Evolutionary conservation across 495 filamentous ascomycete species (phyloP), one percentile per base, ranked within the genome.

Genomic region (Podospora pseudocomata): DNA sequence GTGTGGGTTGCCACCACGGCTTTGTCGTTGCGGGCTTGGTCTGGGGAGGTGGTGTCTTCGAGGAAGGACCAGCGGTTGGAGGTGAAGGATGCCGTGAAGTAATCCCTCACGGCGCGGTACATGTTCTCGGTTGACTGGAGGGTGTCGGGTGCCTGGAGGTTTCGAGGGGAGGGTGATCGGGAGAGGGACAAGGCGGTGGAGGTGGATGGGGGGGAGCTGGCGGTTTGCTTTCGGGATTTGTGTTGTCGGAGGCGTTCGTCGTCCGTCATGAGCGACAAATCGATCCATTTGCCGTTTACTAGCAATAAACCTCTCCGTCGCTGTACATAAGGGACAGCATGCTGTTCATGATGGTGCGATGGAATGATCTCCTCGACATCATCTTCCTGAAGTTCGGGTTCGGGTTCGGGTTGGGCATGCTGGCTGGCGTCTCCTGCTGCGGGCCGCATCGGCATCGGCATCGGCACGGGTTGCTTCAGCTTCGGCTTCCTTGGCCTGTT

Each of bases 101-200:
- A 68, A 55, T 54, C 64, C n/a, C 57, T 57, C 19, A 71, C 55
- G 19, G 65, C 62, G 32, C 53, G 66, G 65, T 68, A 68, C 39
- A 64, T 57, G 39, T 39, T 15, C 23, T 71, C 70, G 9, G 56
- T 58, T 23, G 32, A 55, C 27, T 66, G 67, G 20, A 63, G 23
- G 9, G 19, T 18, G 34, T 60, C 63, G 5, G 69, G 69, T 16
- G 18, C 27, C 9, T 27, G 61, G 13, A 63, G 61, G 4, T n/a
- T 7, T 9, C n/a, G 9, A 16, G 59, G 59, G 16, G 59, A 61
- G 6, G 59, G 59, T 5, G 59, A 28, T 5, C 59, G 59, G 19
- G 59, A 61, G 27, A 61, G 28, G 16, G 58, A 23, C 4, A 23
- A 26, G 55, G 56, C n/a, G 59, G 28, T 26, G 13, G 59, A 61